phyloP scores from a whole-genome alignment of 164 flowering plant genomes.

The Vitis rotundifolia region DNA sequence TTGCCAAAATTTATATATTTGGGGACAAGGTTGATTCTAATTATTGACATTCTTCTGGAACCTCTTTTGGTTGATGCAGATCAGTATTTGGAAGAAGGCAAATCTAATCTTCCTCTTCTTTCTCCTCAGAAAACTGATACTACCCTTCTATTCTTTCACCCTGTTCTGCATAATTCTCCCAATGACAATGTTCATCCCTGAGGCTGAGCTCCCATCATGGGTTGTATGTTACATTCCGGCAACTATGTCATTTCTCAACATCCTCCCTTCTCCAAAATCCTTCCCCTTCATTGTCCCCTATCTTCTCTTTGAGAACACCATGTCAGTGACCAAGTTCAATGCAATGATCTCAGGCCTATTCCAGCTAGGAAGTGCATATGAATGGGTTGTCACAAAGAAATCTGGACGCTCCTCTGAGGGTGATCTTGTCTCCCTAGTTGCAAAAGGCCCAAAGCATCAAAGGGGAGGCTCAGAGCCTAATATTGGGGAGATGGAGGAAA shows the following conservation, averaged over 20 bases:
- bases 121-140: conserved; percentile 66
- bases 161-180: conserved; percentile 84
- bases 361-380: conserved; percentile 85
- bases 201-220: conserved; percentile 81
- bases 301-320: conserved; percentile 86
- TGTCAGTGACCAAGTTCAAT: conserved; percentile 88
- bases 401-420: conserved; percentile 87
- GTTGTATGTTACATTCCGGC: conserved; percentile 83
- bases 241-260: conserved; percentile 77
- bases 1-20: neutral
- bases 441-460: conserved; percentile 41
- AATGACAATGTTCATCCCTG: conserved; percentile 86
- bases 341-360: conserved; percentile 86
- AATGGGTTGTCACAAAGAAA: conserved; percentile 89
- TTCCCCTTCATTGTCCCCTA: conserved; percentile 87
- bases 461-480: conserved; percentile 53
- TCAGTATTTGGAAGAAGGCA: conserved; percentile 64
- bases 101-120: conserved; percentile 82
- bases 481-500: conserved; percentile 42
- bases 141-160: conserved; percentile 87
- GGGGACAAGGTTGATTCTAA: too few species aligned
- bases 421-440: conserved; percentile 52
- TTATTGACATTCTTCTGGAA: neutral
- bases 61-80: conserved; percentile 43
- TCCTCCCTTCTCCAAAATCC: conserved; percentile 75